Evolutionary conservation across 2,329 filamentous ascomycete species (phyloP).

Genomic region (Fusarium burgessii): DNA sequence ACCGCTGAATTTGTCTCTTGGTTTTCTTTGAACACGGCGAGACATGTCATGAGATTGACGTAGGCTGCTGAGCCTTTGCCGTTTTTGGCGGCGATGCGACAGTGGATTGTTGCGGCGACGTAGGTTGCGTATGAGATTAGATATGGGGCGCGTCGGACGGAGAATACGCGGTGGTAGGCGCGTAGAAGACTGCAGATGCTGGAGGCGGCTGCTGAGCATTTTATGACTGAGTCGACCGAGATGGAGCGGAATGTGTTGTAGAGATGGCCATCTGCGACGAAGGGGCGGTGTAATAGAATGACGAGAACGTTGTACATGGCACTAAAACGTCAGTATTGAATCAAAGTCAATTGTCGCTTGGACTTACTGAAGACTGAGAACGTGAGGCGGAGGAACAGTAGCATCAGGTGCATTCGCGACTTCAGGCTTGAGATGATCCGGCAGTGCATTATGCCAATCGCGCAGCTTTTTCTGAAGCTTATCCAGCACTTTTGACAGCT

Average conservation of each 20-base stretch:
- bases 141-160: slow-evolving; percentile 62
- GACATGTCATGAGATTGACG: slow-evolving; percentile 56
- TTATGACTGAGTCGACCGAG: slow-evolving; percentile 57
- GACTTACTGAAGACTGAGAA: slow-evolving; percentile 54
- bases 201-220: slow-evolving; percentile 60
- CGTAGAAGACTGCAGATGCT: slow-evolving; percentile 59
- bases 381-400: slow-evolving; percentile 56
- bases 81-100: slow-evolving; percentile 62
- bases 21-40: slow-evolving; percentile 61
- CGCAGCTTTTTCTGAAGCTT: slow-evolving; percentile 56
- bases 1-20: slow-evolving; percentile 64
- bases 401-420: slow-evolving; percentile 35
- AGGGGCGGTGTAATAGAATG: slow-evolving; percentile 66
- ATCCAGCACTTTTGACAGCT: slow-evolving; percentile 53
- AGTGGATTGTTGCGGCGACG: slow-evolving; percentile 64
- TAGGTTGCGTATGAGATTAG: slow-evolving; percentile 68
- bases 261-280: slow-evolving; percentile 63
- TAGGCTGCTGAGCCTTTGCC: slow-evolving; percentile 55
- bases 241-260: slow-evolving; percentile 56
- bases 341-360: rapidly evolving
- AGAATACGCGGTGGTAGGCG: slow-evolving; percentile 59
- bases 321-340: slow-evolving; percentile 17
- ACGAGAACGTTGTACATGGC: slow-evolving; percentile 63
- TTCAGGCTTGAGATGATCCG: slow-evolving; percentile 56
- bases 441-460: slow-evolving; percentile 57